phyloP scores from a whole-genome alignment of 305 asterid species.

The Euphrasia arctica region DNA sequence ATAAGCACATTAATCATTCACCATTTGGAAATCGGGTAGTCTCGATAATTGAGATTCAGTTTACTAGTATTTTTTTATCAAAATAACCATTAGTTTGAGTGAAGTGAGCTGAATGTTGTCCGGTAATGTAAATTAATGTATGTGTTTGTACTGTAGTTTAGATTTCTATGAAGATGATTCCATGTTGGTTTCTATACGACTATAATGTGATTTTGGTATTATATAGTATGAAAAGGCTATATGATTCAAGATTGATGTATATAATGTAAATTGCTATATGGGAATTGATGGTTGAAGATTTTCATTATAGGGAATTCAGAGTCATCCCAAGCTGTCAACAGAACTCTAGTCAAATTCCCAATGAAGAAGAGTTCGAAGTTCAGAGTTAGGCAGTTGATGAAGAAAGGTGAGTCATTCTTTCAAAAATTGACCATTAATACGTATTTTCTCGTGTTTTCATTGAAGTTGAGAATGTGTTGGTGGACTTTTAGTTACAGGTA shows the following conservation, averaged over 20 bases:
- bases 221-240: not conserved
- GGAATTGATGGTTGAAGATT: constrained; percentile 15
- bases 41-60: not conserved
- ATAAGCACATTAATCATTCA: not conserved
- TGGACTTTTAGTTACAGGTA: constrained; percentile 43
- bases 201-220: too few relatives aligned
- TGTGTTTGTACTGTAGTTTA: too few relatives aligned
- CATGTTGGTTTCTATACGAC: too few relatives aligned
- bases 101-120: too few relatives aligned
- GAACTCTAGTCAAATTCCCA: constrained; percentile 43
- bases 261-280: not conserved
- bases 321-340: constrained; percentile 37
- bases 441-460: too few relatives aligned
- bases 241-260: not conserved
- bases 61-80: too few relatives aligned
- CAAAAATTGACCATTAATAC: too few relatives aligned
- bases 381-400: constrained; percentile 53
- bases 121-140: too few relatives aligned
- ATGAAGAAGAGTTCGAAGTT: constrained; percentile 67
- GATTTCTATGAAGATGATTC: not conserved
- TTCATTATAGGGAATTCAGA: constrained; percentile 32
- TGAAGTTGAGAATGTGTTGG: constrained; percentile 1
- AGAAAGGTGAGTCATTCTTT: constrained; percentile 37
- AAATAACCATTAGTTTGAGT: too few relatives aligned
- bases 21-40: not conserved